These are phyloP conservation scores for Aspergillus puulaauensis DNA, from an alignment of 2,329 filamentous ascomycete species.

Conservation along the genomic window DNA sequence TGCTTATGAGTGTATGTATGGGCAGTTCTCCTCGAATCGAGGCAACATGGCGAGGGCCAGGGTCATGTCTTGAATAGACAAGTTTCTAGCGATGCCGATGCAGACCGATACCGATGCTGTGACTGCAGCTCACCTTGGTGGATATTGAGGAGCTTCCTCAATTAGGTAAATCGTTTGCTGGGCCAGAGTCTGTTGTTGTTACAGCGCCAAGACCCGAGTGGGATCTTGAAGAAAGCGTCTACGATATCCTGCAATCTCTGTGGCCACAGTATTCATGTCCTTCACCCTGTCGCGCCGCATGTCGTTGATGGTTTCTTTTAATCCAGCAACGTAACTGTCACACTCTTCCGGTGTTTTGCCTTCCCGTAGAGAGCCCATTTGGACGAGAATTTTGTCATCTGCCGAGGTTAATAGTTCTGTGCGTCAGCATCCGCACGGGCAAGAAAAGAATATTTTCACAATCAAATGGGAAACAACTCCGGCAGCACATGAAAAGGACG, in stretches of 20 bases:
- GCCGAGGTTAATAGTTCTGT: conserved; percentile 37
- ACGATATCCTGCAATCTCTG: conserved; percentile 52
- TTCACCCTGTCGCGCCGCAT: conserved; percentile 51
- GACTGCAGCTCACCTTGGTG: conserved; percentile 24
- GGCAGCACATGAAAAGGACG: background rate
- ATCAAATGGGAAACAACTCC: conserved; percentile 15
- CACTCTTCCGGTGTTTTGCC: conserved; percentile 46
- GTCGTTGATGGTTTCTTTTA: conserved; percentile 51
- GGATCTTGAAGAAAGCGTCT: conserved; percentile 49
- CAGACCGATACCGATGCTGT: background rate
- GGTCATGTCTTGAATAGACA: background rate
- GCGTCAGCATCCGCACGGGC: conserved; percentile 39
- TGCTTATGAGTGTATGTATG: conserved; percentile 15
- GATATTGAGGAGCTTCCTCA: conserved; percentile 1
- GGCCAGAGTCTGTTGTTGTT: conserved; percentile 24
- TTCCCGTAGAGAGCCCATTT: conserved; percentile 49
- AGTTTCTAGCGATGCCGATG: conserved; percentile 1
- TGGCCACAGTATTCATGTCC: conserved; percentile 50
- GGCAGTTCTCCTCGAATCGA: conserved; percentile 1
- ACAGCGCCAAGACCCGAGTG: conserved; percentile 47
- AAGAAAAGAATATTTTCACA: conserved; percentile 18
- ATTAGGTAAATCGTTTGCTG: background rate
- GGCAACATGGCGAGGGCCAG: conserved; percentile 11
- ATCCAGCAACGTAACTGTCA: conserved; percentile 44
- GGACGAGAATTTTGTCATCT: conserved; percentile 54